Evolutionary conservation across 345 rosid genomes (phyloP).

Genomic region (Mallotus nudiflorus): DNA sequence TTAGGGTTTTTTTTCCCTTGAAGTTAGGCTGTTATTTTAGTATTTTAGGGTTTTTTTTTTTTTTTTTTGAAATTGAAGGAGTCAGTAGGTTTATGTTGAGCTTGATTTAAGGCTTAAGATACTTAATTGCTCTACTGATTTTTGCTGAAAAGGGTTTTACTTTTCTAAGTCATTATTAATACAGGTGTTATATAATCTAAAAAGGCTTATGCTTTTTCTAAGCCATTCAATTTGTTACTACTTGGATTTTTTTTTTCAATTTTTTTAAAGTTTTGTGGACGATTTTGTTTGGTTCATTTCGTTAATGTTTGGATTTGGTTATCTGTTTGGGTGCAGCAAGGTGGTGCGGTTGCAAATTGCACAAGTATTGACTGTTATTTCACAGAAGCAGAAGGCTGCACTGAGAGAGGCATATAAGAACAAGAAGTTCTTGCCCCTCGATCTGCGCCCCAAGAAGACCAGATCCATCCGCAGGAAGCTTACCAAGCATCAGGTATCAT

Average conservation of each 20-base stretch:
- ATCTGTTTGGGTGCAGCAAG: constrained; percentile 51
- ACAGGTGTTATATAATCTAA: neutral
- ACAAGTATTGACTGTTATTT: constrained; percentile 85
- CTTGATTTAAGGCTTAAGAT: too few relatives aligned
- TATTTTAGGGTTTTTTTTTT: neutral
- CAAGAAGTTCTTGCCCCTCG: constrained; percentile 82
- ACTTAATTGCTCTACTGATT: too few relatives aligned
- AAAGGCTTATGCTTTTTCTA: neutral
- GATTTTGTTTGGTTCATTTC: too few relatives aligned
- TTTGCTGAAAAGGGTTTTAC: too few relatives aligned
- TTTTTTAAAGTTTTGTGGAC: neutral
- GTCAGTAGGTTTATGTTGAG: too few relatives aligned
- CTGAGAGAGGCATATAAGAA: constrained; percentile 80
- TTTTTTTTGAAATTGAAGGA: too few relatives aligned
- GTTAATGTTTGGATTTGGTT: neutral
- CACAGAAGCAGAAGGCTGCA: constrained; percentile 87
- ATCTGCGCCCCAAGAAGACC: constrained; percentile 96
- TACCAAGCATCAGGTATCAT: constrained; percentile 81
- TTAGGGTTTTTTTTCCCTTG: neutral
- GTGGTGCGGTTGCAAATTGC: constrained; percentile 92
- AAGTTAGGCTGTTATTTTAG: too few relatives aligned
- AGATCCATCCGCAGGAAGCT: constrained; percentile 89
- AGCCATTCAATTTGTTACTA: neutral
- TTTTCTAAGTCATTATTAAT: neutral
- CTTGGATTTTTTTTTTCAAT: neutral